Percentiles rank a stretch among this genome's conserved stretches.
Evolutionary conservation across 768 basidiomycete genomes (phyloP).

Genomic region (Mycena sanguinolenta): DNA sequence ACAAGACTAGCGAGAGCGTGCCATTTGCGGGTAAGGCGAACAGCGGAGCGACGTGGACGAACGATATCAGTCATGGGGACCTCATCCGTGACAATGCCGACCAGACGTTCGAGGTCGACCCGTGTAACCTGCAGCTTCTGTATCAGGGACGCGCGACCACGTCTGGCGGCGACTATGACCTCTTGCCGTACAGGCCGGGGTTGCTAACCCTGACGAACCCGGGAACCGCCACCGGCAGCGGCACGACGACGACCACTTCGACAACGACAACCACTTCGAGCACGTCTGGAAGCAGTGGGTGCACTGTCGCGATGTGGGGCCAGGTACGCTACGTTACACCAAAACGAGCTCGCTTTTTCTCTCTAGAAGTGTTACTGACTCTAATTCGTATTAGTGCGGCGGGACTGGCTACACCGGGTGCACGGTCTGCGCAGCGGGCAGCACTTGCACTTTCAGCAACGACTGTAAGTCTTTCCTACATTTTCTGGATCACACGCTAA

Average conservation of each 20-base stretch:
- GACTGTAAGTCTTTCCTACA: no score
- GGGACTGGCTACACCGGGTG: no score
- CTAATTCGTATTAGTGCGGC: no score
- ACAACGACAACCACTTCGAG: background rate
- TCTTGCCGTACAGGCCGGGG: conserved; percentile 33
- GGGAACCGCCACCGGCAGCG: background rate
- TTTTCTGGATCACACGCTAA: no score
- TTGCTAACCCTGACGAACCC: conserved; percentile 31
- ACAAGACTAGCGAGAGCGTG: conserved; percentile 15
- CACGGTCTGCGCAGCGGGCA: no score
- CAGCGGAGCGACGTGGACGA: conserved; percentile 35
- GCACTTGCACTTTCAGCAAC: no score
- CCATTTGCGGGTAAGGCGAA: conserved; percentile 37
- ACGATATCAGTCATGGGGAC: conserved; percentile 37
- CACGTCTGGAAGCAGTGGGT: background rate
- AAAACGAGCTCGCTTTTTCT: no score
- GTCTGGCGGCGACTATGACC: conserved; percentile 26
- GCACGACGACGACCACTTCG: background rate
- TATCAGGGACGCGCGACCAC: conserved; percentile 34
- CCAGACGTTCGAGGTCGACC: conserved; percentile 35
- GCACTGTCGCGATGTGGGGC: background rate
- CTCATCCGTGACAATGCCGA: conserved; percentile 29
- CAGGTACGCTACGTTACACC: no score
- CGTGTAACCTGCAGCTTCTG: conserved; percentile 33
- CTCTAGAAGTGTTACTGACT: no score